Conservation (phyloP, 495 filamentous ascomycete species). For the Hamigera avellanea region DNA sequence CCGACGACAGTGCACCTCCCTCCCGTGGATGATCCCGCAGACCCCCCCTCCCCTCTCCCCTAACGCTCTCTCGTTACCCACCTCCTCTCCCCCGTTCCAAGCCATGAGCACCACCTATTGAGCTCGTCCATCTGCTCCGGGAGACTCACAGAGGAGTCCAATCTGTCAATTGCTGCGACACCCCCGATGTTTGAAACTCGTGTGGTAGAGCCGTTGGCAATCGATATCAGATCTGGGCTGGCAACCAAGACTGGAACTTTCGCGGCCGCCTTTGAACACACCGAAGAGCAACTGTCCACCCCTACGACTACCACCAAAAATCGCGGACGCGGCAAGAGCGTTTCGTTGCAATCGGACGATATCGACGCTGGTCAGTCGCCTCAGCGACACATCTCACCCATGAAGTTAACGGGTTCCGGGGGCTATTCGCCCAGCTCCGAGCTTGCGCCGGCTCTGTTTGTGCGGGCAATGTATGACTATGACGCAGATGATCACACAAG, state of each 20-base stretch:
- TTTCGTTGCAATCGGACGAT: slow-evolving; percentile 14
- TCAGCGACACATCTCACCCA: slow-evolving; percentile 18
- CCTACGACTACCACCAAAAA: slow-evolving; percentile 20
- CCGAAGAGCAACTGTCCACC: slow-evolving; percentile 29
- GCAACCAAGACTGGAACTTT: slow-evolving; percentile 24
- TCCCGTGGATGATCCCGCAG: too few species aligned
- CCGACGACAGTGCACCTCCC: too few species aligned
- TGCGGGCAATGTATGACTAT: slow-evolving; percentile 94
- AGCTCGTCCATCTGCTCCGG: slow-evolving; percentile 4
- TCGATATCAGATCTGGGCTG: slow-evolving; percentile 22
- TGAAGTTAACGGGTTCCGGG: slow-evolving; percentile 25
- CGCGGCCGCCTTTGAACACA: slow-evolving; percentile 36
- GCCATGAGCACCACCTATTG: slow-evolving; percentile 1
- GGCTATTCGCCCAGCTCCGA: slow-evolving; percentile 55
- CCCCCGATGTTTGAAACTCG: slow-evolving; percentile 26
- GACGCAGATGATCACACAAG: slow-evolving; percentile 94
- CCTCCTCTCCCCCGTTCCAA: too few species aligned
- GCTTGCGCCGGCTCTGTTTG: slow-evolving; percentile 72
- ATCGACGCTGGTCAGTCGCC: slow-evolving; percentile 16
- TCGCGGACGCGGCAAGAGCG: slow-evolving; percentile 20
- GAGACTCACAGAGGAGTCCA: too few species aligned
- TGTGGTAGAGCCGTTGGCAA: slow-evolving; percentile 21
- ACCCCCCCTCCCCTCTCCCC: too few species aligned
- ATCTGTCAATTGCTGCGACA: slow-evolving; percentile 2
- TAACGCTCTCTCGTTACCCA: too few species aligned